Evolutionary conservation across 192 early-diverging fungal genomes (phyloP).

Genomic region (Lobosporangium transversale): DNA sequence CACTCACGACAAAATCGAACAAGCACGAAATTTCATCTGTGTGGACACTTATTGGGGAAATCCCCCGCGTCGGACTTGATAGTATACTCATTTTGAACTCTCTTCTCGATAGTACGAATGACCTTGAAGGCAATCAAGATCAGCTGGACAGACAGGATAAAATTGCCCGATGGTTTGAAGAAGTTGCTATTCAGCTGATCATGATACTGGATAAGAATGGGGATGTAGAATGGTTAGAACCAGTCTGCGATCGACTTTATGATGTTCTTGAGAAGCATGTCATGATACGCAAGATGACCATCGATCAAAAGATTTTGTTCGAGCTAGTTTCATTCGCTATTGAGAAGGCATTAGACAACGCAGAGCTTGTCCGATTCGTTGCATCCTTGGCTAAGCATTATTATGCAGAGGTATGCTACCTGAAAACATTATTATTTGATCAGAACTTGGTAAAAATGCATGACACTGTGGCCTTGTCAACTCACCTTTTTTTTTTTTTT

Average conservation of each 20-base stretch:
- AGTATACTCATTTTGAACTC: constrained; percentile 17
- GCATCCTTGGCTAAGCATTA: constrained; percentile 43
- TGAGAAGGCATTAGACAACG: constrained; percentile 49
- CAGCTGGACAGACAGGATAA: constrained; percentile 27
- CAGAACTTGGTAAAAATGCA: too few relatives aligned
- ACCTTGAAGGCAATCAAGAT: background rate
- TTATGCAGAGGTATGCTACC: constrained; percentile 56
- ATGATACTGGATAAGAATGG: constrained; percentile 29
- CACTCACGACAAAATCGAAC: constrained; percentile 16
- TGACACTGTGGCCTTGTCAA: too few relatives aligned
- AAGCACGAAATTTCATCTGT: constrained; percentile 19
- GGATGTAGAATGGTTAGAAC: constrained; percentile 42
- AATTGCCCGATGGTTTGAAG: constrained; percentile 37
- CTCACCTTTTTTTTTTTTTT: background rate
- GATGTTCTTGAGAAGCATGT: constrained; percentile 38
- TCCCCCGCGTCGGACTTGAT: constrained; percentile 35
- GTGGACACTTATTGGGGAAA: constrained; percentile 26
- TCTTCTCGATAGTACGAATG: constrained; percentile 27
- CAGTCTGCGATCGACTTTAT: constrained; percentile 39
- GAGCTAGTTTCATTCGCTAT: constrained; percentile 49
- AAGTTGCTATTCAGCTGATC: constrained; percentile 26
- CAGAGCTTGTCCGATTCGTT: constrained; percentile 54
- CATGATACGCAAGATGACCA: constrained; percentile 28
- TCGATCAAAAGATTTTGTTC: constrained; percentile 47
- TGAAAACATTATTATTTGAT: too few relatives aligned